phyloP scores from a whole-genome alignment of 1,284 basidiomycete species.

The Trichosporon sp. region DNA sequence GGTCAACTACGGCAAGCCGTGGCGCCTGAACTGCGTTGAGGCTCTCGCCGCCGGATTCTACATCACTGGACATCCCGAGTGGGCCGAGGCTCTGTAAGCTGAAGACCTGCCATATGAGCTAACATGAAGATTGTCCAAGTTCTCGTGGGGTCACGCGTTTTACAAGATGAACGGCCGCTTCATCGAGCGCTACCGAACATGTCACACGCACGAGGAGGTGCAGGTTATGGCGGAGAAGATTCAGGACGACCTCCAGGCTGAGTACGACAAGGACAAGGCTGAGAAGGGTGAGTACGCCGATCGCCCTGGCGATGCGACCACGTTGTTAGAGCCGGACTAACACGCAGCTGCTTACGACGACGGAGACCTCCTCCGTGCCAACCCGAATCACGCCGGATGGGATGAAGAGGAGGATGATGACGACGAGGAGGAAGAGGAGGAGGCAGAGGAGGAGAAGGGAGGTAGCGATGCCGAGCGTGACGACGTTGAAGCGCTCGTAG shows the following conservation, averaged over 20 bases:
- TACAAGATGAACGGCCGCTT: slow-evolving; percentile 71
- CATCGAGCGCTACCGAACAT: slow-evolving; percentile 67
- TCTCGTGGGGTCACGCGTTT: slow-evolving; percentile 84
- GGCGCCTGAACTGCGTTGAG: slow-evolving; percentile 85
- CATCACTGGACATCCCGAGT: slow-evolving; percentile 73
- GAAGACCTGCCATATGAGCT: neutral
- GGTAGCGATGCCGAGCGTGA: slow-evolving; percentile 32
- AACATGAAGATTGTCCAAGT: slow-evolving; percentile 57
- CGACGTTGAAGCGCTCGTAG: slow-evolving; percentile 36
- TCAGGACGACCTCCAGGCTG: slow-evolving; percentile 65
- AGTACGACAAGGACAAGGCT: slow-evolving; percentile 55
- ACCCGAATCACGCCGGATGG: slow-evolving; percentile 54
- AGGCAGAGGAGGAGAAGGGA: slow-evolving; percentile 18
- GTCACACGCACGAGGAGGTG: slow-evolving; percentile 61
- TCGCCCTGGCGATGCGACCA: neutral
- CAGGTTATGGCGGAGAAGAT: slow-evolving; percentile 63
- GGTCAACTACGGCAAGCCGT: slow-evolving; percentile 91
- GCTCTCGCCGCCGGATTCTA: slow-evolving; percentile 89
- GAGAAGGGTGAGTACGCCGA: slow-evolving; percentile 53
- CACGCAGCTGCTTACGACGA: slow-evolving; percentile 39
- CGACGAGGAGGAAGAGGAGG: slow-evolving; percentile 17
- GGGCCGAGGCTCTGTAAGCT: slow-evolving; percentile 62
- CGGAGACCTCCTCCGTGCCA: slow-evolving; percentile 55
- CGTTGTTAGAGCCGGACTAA: neutral
- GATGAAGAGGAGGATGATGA: slow-evolving; percentile 23